Base-by-base conservation (phyloP, 805 yeast species). In the Komagataella kurtzmanii region DNA sequence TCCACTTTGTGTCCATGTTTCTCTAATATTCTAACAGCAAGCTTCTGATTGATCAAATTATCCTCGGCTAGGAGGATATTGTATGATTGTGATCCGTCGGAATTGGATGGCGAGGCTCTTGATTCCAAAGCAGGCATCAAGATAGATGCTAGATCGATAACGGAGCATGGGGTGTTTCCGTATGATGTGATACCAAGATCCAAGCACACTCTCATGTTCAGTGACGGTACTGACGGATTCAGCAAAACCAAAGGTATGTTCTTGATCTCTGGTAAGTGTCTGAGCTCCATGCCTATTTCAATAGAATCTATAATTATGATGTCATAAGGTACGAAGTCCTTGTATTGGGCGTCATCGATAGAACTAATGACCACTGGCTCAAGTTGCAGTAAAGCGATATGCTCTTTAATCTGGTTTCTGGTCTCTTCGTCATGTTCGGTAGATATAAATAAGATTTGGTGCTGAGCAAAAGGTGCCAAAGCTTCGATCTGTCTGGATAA, bases 101-200 rank as follows among this genome's bases (percentile, higher is more conserved):
- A 77, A 63, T 84, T 85, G 49, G 84, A 79, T 40, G 93, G 86
- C 18, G 88, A 85, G 0, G 88, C 82, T 54, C 93, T 75, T 12
- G 88, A 81, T 62, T 88, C 96, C 53, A 88, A 68, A 0, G 95
- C 96, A 2, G 96, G 95, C 50, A 86, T 80, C 59, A 88, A 73
- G 21, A 88, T 86, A 49, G 88, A 83, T 3, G 93, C 95, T 57
- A 88, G 72, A 60, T 88, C 96, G 49, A 83, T 78, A 8, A 83
- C 77, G 0, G 90, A 79, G 62, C 95, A 87, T 19, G 96, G 96
- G 1, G 93, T 85, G 63, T 86, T 88, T 48, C 96, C 96, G 62
- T 85, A 87, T 0, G 93, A 83, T 8, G 91, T 83, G 52, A 88
- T 88, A 59, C 95, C 96, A 55, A 88, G 71, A 62, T 88, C 95